Conservation (phyloP, 306 rosid genomes). For the Astragalus glycyphyllos region DNA sequence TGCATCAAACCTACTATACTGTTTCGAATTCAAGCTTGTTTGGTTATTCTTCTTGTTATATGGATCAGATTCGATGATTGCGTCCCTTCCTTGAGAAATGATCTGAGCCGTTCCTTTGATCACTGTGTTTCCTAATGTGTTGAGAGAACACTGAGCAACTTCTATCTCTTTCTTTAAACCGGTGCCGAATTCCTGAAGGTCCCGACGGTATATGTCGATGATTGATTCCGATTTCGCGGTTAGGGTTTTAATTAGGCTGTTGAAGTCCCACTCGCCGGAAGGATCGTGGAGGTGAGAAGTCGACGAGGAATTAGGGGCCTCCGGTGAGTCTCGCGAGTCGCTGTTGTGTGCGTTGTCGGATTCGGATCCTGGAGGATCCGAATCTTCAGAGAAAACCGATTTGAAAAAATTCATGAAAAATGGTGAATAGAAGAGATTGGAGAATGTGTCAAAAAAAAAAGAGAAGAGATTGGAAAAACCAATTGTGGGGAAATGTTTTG, state of each 20-base stretch:
- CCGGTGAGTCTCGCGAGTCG: conserved; percentile 41
- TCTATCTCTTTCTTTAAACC: conserved; percentile 87
- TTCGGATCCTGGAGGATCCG: conserved; percentile 41
- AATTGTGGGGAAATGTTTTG: too few species aligned
- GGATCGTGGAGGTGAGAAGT: background rate
- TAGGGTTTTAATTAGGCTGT: conserved; percentile 63
- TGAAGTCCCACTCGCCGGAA: conserved; percentile 59
- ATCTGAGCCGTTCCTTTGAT: conserved; percentile 76
- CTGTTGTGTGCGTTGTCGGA: conserved; percentile 14
- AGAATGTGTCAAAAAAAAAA: too few species aligned
- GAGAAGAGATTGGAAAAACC: conserved; percentile 1
- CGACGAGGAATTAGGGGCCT: too few species aligned
- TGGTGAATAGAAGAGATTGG: conserved; percentile 2
- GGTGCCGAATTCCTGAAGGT: conserved; percentile 75
- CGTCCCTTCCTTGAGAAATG: conserved; percentile 71
- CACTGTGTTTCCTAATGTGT: conserved; percentile 71
- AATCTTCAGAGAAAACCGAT: conserved; percentile 72
- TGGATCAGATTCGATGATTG: conserved; percentile 56
- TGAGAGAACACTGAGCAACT: conserved; percentile 86
- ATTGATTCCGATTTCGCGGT: conserved; percentile 73
- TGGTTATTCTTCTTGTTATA: conserved; percentile 46
- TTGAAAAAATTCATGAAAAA: conserved; percentile 76
- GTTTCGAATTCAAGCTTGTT: conserved; percentile 49
- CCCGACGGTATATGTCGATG: conserved; percentile 82
- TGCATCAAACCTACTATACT: conserved; percentile 72